Percentiles rank a stretch among this genome's conserved stretches.
Evolutionary conservation across 352 stramenopile genomes (phyloP).

Genomic region (Pythium graminicola): DNA sequence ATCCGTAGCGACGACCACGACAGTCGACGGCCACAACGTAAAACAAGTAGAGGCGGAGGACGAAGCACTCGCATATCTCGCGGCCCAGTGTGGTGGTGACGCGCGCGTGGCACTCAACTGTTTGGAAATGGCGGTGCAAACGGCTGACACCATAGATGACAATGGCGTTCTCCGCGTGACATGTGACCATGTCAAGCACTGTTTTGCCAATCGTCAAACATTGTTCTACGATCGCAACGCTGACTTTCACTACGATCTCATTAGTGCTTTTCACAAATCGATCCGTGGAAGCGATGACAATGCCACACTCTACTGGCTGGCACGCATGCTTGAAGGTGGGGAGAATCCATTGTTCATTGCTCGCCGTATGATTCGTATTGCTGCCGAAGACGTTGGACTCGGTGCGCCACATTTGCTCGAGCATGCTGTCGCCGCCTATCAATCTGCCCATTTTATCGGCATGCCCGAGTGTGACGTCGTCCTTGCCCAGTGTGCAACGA

Average conservation of each 20-base stretch:
- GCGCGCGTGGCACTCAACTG: constrained; percentile 77
- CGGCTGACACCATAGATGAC: constrained; percentile 22
- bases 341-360: constrained; percentile 82
- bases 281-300: constrained; percentile 79
- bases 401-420: constrained; percentile 59
- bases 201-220: constrained; percentile 63
- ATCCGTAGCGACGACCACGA: constrained; percentile 6
- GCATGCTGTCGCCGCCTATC: constrained; percentile 63
- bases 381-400: constrained; percentile 79
- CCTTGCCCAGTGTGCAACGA: constrained; percentile 69
- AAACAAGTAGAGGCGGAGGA: constrained; percentile 40
- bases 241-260: constrained; percentile 83
- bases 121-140: constrained; percentile 73
- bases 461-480: constrained; percentile 85
- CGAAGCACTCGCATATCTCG: constrained; percentile 55
- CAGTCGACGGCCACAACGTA: not conserved
- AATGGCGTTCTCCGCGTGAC: constrained; percentile 35
- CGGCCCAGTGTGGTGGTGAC: constrained; percentile 69
- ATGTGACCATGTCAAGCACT: constrained; percentile 55
- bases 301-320: constrained; percentile 80
- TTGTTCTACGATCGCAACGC: constrained; percentile 82
- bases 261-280: constrained; percentile 82
- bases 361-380: constrained; percentile 74
- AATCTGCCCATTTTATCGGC: constrained; percentile 65
- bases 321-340: constrained; percentile 78